phyloP scores from a whole-genome alignment of 179 eudicot genomes.

The Gypsophila paniculata region DNA sequence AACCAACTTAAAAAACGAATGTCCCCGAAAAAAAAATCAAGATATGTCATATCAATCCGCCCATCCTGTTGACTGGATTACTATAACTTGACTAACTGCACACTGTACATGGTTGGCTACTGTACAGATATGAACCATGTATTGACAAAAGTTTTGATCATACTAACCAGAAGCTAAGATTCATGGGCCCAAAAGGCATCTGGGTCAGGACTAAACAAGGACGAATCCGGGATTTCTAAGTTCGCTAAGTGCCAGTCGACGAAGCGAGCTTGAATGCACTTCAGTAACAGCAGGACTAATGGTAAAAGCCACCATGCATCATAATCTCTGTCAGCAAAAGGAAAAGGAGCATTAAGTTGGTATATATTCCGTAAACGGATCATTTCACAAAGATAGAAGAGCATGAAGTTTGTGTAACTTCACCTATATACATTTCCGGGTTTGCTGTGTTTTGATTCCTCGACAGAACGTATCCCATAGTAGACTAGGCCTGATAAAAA shows the following conservation, averaged over 20 bases:
- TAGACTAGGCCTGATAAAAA: slow-evolving; percentile 55
- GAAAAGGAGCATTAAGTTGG: not conserved
- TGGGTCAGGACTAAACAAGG: slow-evolving; percentile 30
- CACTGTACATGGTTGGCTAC: slow-evolving; percentile 3
- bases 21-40: not conserved
- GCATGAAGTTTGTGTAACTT: not conserved
- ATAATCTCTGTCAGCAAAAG: slow-evolving; percentile 25
- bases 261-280: slow-evolving; percentile 38
- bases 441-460: slow-evolving; percentile 35
- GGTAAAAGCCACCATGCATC: slow-evolving; percentile 39
- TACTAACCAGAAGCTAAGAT: slow-evolving; percentile 16
- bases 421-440: slow-evolving; percentile 50
- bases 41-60: not conserved
- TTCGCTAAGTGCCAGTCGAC: slow-evolving; percentile 44
- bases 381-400: not conserved
- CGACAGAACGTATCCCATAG: slow-evolving; percentile 39
- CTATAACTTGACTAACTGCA: slow-evolving; percentile 16
- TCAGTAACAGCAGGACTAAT: slow-evolving; percentile 31
- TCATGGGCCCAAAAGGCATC: slow-evolving; percentile 33
- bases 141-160: slow-evolving; percentile 7
- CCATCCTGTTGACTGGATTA: not conserved
- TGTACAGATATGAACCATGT: slow-evolving; percentile 12
- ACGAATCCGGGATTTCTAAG: slow-evolving; percentile 33
- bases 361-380: not conserved
- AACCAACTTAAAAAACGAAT: not conserved